phyloP scores from a whole-genome alignment of 768 basidiomycete genomes.

The Cyclocybe aegerita region DNA sequence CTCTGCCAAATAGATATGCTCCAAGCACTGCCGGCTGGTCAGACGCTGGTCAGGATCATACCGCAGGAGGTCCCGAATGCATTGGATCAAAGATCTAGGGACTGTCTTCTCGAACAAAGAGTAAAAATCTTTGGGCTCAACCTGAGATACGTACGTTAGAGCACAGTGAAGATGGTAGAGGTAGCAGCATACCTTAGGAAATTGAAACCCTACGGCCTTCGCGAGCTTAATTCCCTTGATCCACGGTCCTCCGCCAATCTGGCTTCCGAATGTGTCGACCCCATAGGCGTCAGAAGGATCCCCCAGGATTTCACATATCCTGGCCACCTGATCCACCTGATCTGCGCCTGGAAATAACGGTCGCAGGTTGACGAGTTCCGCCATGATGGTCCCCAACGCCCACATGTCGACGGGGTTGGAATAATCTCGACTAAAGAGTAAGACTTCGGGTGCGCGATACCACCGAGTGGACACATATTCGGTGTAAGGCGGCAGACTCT shows the following conservation, averaged over 20 bases:
- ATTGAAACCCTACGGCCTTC: constrained; percentile 79
- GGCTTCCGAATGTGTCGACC: constrained; percentile 62
- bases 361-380: constrained; percentile 91
- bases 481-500: constrained; percentile 89
- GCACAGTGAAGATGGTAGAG: constrained; percentile 2
- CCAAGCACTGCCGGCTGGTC: constrained; percentile 83
- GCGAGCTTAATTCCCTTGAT: constrained; percentile 84
- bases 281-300: constrained; percentile 89
- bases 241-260: constrained; percentile 89
- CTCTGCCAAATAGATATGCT: constrained; percentile 88
- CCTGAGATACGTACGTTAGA: constrained; percentile 37
- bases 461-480: constrained; percentile 99
- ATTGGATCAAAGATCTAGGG: constrained; percentile 82
- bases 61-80: constrained; percentile 87
- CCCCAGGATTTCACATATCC: constrained; percentile 91
- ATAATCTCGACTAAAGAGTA: constrained; percentile 89
- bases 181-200: constrained; percentile 71
- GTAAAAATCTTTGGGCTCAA: constrained; percentile 63
- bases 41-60: constrained; percentile 89
- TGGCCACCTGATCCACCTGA: constrained; percentile 88
- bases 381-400: constrained; percentile 98
- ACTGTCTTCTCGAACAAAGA: constrained; percentile 77
- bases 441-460: constrained; percentile 98
- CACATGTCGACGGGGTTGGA: constrained; percentile 99
- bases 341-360: constrained; percentile 94